Evolutionary conservation across 805 yeast genomes (phyloP), one percentile per base, ranked within the genome.

Genomic region (Schizosaccharomyces lindneri): DNA sequence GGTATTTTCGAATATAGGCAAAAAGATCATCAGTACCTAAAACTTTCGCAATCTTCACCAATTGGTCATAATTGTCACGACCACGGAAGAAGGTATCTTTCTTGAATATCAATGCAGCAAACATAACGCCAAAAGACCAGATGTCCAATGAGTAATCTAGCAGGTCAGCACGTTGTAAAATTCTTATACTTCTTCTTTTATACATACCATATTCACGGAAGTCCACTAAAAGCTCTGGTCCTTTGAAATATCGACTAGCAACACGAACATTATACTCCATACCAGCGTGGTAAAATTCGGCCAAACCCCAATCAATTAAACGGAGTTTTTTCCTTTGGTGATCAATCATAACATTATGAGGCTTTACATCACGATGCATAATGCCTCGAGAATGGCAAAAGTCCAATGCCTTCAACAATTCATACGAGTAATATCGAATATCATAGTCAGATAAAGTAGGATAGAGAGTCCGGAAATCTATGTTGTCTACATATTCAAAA

Each of bases 321-420:
- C 95, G 79, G 66, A 89, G 73, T 68, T 81, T 71, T 74, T 81
- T 65, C 64, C 76, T 78, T 64, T 77, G 74, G 62, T 86, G 95
- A 71, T 89, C 96, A 66, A 89, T 89, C 95, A 89, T 89, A 65
- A 89, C 85, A 71, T 89, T 89, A 68, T 89, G 95, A 11, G 97
- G 97, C 72, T 89, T 89, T 62, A 89, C 95, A 72, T 89, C 97
- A 70, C 97, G 78, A 70, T 89, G 97, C 82, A 89, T 88, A 64
- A 89, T 87, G 27, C 97, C 97, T 87, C 85, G 85, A 13, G 95
- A 85, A 72, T 89, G 97, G 48, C 89, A 82, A 70, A 80, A 89
- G 70, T 89, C 95, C 66, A 89, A 76, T 13, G 96, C 96, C 65
- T 71, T 82, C 64, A 89, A 76, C 62, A 88, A 75, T 71, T 87